Conservation (phyloP, 257 asterid genomes). For the Primulina eburnea region DNA sequence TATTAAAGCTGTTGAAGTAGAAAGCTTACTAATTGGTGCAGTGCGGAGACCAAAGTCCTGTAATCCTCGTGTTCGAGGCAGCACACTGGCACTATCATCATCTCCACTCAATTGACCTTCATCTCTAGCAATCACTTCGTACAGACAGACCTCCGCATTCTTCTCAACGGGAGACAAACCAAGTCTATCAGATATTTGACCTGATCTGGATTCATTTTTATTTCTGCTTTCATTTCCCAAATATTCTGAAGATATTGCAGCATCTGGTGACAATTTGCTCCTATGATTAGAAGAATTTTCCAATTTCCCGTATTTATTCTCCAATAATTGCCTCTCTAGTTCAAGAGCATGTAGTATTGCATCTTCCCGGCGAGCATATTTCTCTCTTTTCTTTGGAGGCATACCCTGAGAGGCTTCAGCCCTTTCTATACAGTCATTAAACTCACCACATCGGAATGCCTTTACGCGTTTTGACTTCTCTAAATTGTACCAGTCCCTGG, state of each 20-base stretch:
- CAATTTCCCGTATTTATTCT: constrained; percentile 61
- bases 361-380: constrained; percentile 98
- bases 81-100: constrained; percentile 53
- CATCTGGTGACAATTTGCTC: constrained; percentile 47
- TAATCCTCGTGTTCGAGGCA: constrained; percentile 81
- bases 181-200: constrained; percentile 41
- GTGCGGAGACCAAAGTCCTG: constrained; percentile 74
- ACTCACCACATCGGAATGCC: constrained; percentile 94
- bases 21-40: constrained; percentile 46
- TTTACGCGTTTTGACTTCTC: constrained; percentile 98
- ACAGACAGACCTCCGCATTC: constrained; percentile 35
- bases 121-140: constrained; percentile 37
- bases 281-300: constrained; percentile 49
- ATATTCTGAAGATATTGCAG: constrained; percentile 43
- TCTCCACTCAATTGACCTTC: constrained; percentile 53
- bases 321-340: constrained; percentile 72
- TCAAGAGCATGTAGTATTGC: constrained; percentile 99
- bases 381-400: constrained; percentile 99
- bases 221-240: constrained; percentile 45
- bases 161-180: constrained; percentile 40
- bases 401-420: constrained; percentile 93
- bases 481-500: constrained; percentile 98
- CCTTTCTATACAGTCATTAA: constrained; percentile 89
- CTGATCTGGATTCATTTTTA: constrained; percentile 30
- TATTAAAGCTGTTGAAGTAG: constrained; percentile 28